Evolutionary conservation across 495 filamentous ascomycete genomes (phyloP), one percentile per base, ranked within the genome.

Genomic region (Penicillium bovifimosum): DNA sequence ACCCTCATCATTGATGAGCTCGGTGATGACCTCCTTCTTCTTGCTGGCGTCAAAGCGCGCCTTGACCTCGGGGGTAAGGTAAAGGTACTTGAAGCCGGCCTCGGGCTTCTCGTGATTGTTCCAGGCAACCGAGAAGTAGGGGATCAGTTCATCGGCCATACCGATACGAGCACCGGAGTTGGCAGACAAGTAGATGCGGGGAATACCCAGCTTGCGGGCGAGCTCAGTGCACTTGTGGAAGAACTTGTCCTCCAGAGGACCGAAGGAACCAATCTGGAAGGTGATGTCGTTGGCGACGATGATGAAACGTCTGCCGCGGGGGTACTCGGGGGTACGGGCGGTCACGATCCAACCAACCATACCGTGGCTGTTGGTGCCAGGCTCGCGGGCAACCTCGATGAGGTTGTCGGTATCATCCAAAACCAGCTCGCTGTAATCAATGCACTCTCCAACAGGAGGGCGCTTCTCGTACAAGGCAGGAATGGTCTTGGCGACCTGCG

Each of bases 121-220:
- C 92, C 92, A 98, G 11, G 93, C 93, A 38, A 96, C 93, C 38
- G 82, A 86, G 80, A 97, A 95, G 75, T 95, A 89, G 20, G 93
- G 93, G 65, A 98, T 95, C 53, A 98, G 74, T 77, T 97, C 93
- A 55, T 96, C 90, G 50, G 93, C 93, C 75, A 98, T 87, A 61
- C 93, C 93, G 59, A 98, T 88, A 64, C 95, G 91, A 49, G 93
- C 93, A 82, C 93, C 93, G n/a, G 93, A 98, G 80, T 98, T 98
- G 60, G 93, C 93, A 68, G 95, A 97, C 27, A 98, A 79, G 69
- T 98, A 98, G 66, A 98, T 93, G 36, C 93, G 86, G 16, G 93
- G 93, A 64, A 98, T 95, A 41, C 93, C 93, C 47, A 96, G 74
- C 73, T 87, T 91, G 55, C 91, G 80, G 47, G 93, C 93, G 52